Base-by-base conservation (phyloP, 495 filamentous ascomycete species). In the Talaromyces trachyspermus region DNA sequence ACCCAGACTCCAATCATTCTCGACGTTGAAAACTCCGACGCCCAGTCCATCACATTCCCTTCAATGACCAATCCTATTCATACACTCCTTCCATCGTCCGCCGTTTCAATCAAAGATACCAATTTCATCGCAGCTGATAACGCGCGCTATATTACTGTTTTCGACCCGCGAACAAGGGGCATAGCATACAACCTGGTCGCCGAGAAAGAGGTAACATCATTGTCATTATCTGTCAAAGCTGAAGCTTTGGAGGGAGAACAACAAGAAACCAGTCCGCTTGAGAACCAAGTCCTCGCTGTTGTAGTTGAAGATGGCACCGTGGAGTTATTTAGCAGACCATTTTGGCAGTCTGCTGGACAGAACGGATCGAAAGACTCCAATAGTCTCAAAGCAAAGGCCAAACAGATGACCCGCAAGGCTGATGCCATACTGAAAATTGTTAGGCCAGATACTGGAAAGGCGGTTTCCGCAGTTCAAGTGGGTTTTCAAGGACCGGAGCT, bases 321-420 rank as follows among this genome's bases (percentile, higher is more conserved):
- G 35, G 78, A 81, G 54, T 40, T 81, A 5, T 81, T 81, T 64
- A 66, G 65, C 11, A 65, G 68, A 47, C 78, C 78, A 6, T 81
- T 79, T 43, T 56, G 66, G 11, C 69, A 70, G 30, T 53, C 59
- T 4, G 52, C 55, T 17, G 53, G 54, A 14, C 41, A 53, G 22
- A 58, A 62, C 17, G 44, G 50, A 11, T 60, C 62, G 29, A 52
- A 55, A 1, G 43, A n/a, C n/a, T n/a, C 59, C 39, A 59, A 59
- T 19, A 74, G 62, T 41, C 44, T 69, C 42, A 67, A 72, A 60
- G 65, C 74, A 47, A 65, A 59, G 56, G 64, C 66, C 20, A 74
- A 70, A 53, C 68, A 73, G 36, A 68, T 71, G 56, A 78, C 68
- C 19, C 62, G 71, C 46, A 73, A 70, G 54, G 68, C 71, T 3